Evolutionary conservation across 768 basidiomycete species (phyloP), one percentile per base, ranked within the genome.

Genomic region (Podaxis sp.): DNA sequence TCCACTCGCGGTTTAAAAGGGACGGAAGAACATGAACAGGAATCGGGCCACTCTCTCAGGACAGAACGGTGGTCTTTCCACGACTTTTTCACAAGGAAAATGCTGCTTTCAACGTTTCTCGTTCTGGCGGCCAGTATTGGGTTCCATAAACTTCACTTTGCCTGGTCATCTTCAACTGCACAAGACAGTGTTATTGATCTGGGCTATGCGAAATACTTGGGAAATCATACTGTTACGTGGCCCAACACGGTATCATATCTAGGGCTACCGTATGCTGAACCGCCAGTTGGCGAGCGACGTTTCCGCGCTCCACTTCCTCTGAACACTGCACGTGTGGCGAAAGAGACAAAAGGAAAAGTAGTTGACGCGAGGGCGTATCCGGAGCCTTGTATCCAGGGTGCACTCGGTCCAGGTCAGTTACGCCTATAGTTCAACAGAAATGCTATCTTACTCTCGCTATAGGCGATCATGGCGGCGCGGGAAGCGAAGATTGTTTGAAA

Each of bases 401-500:
- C 77, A 48, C 44, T 63, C 24, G 40, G 22, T 30, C 38, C 33
- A 15, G 52, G 63, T 60, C 4, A 55, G 53, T 60, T 39, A 33
- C 8, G 33, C 33, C 3, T 3, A 36, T 40, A 17, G 9, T 5
- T 55, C 33, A 7, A 30, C 33, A 33, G 7, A 53, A 53, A 19
- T 28, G 15, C 26, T 19, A 55, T 4, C 36, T 52, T 46, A 40
- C 15, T 48, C 57, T 54, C 30, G 11, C 8, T 26, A 46, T 44
- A 86, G 83, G 52, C 19, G 86, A 86, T 67, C 78, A 82, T 24
- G 86, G 87, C 53, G 86, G 87, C 30, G 84, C 85, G 12, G 87
- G 88, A 11, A 83, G 81, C 48, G 87, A 89, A 72, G 87, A 88
- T 65, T 89, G 86, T 65, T 71, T 89, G 38, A 87, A 88, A 53